Percentiles rank a stretch among this genome's conserved stretches.
These are phyloP conservation scores for Nannochloropsis gaditana DNA, from an alignment of 108 stramenopile genomes.

Conservation along the genomic window DNA sequence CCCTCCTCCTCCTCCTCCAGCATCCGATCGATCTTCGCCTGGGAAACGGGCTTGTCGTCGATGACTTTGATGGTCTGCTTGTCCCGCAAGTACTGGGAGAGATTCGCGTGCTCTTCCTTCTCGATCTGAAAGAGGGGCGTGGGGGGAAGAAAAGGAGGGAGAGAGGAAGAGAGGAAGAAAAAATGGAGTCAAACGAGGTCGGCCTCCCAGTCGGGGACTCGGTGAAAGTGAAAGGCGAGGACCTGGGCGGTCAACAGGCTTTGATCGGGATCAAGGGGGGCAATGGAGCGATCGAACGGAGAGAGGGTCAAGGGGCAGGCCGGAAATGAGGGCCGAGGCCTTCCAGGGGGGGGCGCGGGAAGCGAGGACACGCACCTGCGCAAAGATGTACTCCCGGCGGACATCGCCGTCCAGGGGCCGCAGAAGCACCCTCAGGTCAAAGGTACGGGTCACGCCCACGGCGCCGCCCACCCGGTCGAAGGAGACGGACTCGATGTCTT, in stretches of 20 bases:
- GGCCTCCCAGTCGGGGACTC: not conserved
- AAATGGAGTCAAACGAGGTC: not conserved
- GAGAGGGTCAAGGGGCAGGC: no score
- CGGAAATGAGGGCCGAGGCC: no score
- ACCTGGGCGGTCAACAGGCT: no score
- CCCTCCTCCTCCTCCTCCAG: slow-evolving; percentile 29
- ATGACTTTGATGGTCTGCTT: not conserved
- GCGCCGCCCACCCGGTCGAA: slow-evolving; percentile 88
- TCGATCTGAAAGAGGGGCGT: not conserved
- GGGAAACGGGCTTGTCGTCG: not conserved
- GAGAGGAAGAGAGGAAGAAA: not conserved
- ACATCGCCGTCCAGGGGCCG: not conserved
- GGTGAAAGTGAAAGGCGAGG: no score
- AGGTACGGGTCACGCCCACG: not conserved
- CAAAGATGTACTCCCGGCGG: slow-evolving; percentile 6
- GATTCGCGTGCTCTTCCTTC: not conserved
- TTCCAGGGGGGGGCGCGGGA: no score
- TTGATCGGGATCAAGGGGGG: no score
- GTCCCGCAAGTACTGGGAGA: not conserved
- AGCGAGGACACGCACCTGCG: not conserved
- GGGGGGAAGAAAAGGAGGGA: not conserved
- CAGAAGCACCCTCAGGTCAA: not conserved
- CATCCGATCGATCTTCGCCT: slow-evolving; percentile 18
- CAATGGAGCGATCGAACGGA: no score
- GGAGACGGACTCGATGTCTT: slow-evolving; percentile 88